A percentile compares a stretch with the other conserved stretches of the same genome.
These are phyloP conservation scores for rapeseed (Brassica napus) DNA, from an alignment of 345 rosid species.

Conservation along the genomic window DNA sequence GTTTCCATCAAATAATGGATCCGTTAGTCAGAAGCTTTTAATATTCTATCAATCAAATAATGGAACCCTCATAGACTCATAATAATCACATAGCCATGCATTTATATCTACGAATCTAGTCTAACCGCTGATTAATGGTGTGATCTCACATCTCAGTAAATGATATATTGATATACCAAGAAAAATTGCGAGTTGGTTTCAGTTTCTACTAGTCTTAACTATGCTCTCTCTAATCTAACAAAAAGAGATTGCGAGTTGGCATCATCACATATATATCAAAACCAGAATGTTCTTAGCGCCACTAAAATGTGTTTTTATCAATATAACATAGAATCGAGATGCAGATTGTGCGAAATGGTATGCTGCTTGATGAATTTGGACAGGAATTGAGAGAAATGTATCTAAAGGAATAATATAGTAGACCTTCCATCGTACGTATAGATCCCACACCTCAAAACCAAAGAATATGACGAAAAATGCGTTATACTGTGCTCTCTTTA, in stretches of 20 bases:
- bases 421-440: conserved; percentile 18
- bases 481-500: no score
- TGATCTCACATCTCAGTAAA: conserved; percentile 4
- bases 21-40: not conserved
- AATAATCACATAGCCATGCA: not conserved
- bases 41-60: not conserved
- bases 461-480: not conserved
- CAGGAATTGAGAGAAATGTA: conserved; percentile 5
- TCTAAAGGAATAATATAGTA: not conserved
- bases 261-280: not conserved
- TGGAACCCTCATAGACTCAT: not conserved
- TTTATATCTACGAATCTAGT: not conserved
- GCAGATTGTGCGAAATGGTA: not conserved
- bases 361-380: not conserved
- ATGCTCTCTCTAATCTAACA: not conserved
- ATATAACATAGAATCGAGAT: not conserved
- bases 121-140: not conserved
- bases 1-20: conserved; percentile 8
- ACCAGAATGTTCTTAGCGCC: not conserved
- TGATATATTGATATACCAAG: conserved; percentile 2
- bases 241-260: not conserved
- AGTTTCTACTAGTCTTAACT: not conserved
- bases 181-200: not conserved
- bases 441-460: conserved; percentile 7
- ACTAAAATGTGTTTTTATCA: not conserved